Conservation (phyloP, 2,329 filamentous ascomycete genomes). For the Aspergillus floridensis region DNA sequence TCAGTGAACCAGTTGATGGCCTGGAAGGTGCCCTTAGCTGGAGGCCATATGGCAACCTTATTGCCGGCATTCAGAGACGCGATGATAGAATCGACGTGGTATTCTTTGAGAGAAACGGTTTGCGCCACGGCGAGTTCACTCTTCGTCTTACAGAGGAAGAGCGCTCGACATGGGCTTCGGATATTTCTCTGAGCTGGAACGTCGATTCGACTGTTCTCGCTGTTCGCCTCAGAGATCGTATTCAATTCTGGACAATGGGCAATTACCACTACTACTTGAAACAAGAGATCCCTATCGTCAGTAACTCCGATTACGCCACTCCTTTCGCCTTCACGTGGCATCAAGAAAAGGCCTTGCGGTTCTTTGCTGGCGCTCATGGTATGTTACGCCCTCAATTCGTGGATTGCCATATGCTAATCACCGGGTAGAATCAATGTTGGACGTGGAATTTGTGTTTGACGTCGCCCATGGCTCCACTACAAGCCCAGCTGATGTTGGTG, state of each 20-base stretch:
- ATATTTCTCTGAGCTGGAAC: slow-evolving; percentile 79
- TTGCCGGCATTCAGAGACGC: slow-evolving; percentile 79
- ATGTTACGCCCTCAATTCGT: slow-evolving; percentile 17
- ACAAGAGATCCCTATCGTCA: slow-evolving; percentile 66
- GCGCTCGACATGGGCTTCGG: slow-evolving; percentile 52
- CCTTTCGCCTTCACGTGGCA: slow-evolving; percentile 64
- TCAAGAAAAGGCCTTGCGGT: slow-evolving; percentile 73
- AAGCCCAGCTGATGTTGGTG: slow-evolving; percentile 72
- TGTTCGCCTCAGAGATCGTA: slow-evolving; percentile 67
- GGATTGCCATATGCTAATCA: not conserved
- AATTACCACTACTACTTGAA: slow-evolving; percentile 99
- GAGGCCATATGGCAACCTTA: slow-evolving; percentile 85
- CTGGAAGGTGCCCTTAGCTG: slow-evolving; percentile 87
- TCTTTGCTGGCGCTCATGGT: slow-evolving; percentile 58
- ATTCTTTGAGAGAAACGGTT: slow-evolving; percentile 96
- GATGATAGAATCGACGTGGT: slow-evolving; percentile 71
- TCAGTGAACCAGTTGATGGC: slow-evolving; percentile 90
- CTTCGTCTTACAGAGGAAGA: slow-evolving; percentile 65
- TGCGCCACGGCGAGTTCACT: slow-evolving; percentile 93
- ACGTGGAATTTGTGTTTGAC: slow-evolving; percentile 66
- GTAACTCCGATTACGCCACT: slow-evolving; percentile 21
- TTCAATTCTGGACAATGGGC: slow-evolving; percentile 95
- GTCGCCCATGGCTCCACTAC: slow-evolving; percentile 66
- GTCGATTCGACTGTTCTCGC: slow-evolving; percentile 87
- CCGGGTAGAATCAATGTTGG: slow-evolving; percentile 49